Base-by-base conservation (phyloP, 176 grass and related monocot genomes). In the Oryza glaberrima region DNA sequence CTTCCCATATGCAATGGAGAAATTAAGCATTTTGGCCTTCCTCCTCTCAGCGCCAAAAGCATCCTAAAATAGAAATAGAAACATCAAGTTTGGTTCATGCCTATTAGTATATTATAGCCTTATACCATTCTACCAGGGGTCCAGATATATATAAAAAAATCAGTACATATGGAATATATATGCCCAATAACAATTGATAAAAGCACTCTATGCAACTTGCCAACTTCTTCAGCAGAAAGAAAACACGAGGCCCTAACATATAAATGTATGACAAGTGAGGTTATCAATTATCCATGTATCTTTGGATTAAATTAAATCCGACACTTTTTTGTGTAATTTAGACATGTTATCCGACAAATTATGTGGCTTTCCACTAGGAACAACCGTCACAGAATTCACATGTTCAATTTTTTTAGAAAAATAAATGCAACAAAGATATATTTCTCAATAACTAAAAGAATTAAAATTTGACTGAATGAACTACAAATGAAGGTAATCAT, bases 1-100 rank as follows among this genome's bases (percentile, higher is more conserved):
- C 77, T 94, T 98, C 86, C 95, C 95, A 78, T 98, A 98, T 36
- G 95, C 95, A 88, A 97, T 94, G 15, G 95, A 97, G 75, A 97
- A 97, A 88, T 97, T 97, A 74, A 97, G 92, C 92, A 97, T 97
- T 86, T 94, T 97, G 67, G 95, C 95, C 63, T 92, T 97, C 84
- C 95, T 94, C 79, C 95, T 94, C 83, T 97, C 95, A 14, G 95
- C 76, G 69, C 84, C 92, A 91, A 92, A 97, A 86, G 83, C 95
- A 94, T 97, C 92, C 95, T 97, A 7, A 41, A 41, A 67, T 87
- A 14, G 65, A 77, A 71, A 54, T 52, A 26, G 46, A 47, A 77
- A 17, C 7, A 81, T 13, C 23, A 79, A 49, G 38, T 64, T 73
- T 77, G 61, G 58, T 54, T 75, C 72, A 76, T 23, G 15, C 43